phyloP scores from a whole-genome alignment of 2,329 filamentous ascomycete genomes.

The Diaporthe destruens region DNA sequence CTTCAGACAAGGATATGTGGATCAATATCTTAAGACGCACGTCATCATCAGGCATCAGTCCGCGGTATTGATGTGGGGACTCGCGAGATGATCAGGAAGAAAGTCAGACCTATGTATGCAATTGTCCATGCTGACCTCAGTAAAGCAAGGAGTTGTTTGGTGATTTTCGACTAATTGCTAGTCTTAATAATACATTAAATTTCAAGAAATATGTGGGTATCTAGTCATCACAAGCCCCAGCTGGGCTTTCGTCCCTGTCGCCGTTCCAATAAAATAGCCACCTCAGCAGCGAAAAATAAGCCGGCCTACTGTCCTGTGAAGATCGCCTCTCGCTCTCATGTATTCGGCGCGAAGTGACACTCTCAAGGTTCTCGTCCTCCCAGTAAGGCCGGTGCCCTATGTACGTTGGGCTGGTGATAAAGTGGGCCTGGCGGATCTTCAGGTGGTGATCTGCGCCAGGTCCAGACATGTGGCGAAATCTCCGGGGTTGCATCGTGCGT shows the following conservation, averaged over 20 bases:
- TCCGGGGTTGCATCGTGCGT: constrained; percentile 3
- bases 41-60: neutral
- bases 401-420: neutral
- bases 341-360: constrained; percentile 5
- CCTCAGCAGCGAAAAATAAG: neutral
- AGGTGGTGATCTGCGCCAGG: neutral
- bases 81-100: neutral
- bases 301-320: neutral
- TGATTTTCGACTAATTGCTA: neutral
- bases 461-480: constrained; percentile 3
- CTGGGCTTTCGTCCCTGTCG: neutral
- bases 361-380: constrained; percentile 7
- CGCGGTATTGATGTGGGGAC: neutral
- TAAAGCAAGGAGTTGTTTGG: neutral
- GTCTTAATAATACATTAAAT: constrained; percentile 20
- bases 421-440: constrained; percentile 6
- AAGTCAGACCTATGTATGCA: neutral
- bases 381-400: neutral
- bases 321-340: constrained; percentile 14
- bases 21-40: neutral
- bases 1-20: constrained; percentile 3
- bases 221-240: constrained; percentile 3
- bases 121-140: neutral
- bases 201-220: neutral
- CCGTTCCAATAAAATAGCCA: neutral